These are phyloP conservation scores for Yamadazyma atmosphaerica DNA, from an alignment of 1,139 yeast species.

Conservation along the genomic window DNA sequence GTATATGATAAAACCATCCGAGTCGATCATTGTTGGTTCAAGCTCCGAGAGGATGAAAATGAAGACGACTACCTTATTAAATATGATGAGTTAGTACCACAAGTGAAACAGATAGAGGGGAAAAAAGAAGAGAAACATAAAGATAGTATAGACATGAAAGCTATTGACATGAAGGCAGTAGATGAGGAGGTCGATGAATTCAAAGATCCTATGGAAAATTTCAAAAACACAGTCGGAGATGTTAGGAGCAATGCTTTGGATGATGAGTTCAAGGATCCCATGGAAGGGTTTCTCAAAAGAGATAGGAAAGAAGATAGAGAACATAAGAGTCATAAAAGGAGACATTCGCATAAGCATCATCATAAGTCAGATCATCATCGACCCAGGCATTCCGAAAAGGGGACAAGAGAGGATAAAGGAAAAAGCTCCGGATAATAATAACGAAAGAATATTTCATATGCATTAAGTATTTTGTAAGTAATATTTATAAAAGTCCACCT, in stretches of 20 bases:
- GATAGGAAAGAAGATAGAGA: constrained; percentile 1
- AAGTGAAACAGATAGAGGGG: constrained; percentile 10
- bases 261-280: constrained; percentile 19
- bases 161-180: constrained; percentile 2
- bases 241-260: no score
- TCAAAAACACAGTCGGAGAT: constrained; percentile 19
- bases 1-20: constrained; percentile 57
- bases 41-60: constrained; percentile 52
- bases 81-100: constrained; percentile 25
- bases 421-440: no score
- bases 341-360: neutral
- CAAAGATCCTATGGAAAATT: constrained; percentile 14
- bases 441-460: neutral
- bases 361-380: constrained; percentile 4
- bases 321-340: constrained; percentile 5
- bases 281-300: constrained; percentile 10
- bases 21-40: constrained; percentile 78
- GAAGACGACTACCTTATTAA: constrained; percentile 43
- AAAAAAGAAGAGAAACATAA: constrained; percentile 7
- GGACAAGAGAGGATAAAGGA: no score
- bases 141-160: constrained; percentile 6
- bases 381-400: no score
- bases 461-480: constrained; percentile 20
- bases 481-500: constrained; percentile 35
- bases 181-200: constrained; percentile 16